Evolutionary conservation across 1,139 yeast species (phyloP), one percentile per base, ranked within the genome.

Genomic region (Nadsonia commutata): DNA sequence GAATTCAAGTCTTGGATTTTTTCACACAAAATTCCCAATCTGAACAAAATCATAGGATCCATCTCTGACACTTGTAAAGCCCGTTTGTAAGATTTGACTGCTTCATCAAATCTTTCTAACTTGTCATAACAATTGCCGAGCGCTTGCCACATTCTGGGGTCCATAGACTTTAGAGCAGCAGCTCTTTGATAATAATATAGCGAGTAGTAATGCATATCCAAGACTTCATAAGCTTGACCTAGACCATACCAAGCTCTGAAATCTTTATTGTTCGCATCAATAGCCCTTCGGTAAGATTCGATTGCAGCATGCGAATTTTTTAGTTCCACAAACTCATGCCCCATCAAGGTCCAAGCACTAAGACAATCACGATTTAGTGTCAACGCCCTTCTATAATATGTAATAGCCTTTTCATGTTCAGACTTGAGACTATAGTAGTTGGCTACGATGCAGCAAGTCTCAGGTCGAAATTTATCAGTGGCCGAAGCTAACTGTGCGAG

Each of bases 231-330:
- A 1, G 98, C 97, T 61, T 90, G 98, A 0, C 98, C 99, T 44
- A 93, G 67, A 1, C 98, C 98, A 61, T 90, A 90, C 99, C 98
- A 93, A 0, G 98, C 98, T 43, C 96, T 70, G 60, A 83, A 93
- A 60, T 93, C 98, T 56, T 82, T 80, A 39, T 79, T 75, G 55
- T 85, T 85, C 6, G 88, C 80, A 58, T 86, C 90, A 8, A 88
- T 94, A 0, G 98, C 98, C 42, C 95, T 68, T 51, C 98, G 67
- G 58, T 93, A 93, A 45, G 94, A 80, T 63, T 90, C 97, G 44
- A 93, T 90, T 1, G 98, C 98, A 1, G 98, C 97, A 60, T 93
- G 95, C 1, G 95, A 81, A 62, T 93, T 93, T 56, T 90, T 88
- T 52, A 90, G 70, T 59, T 93, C 98, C 11, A 93, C 94, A 65